These are phyloP conservation scores for Bruguiera parviflora DNA, from an alignment of 345 rosid species.

Conservation along the genomic window DNA sequence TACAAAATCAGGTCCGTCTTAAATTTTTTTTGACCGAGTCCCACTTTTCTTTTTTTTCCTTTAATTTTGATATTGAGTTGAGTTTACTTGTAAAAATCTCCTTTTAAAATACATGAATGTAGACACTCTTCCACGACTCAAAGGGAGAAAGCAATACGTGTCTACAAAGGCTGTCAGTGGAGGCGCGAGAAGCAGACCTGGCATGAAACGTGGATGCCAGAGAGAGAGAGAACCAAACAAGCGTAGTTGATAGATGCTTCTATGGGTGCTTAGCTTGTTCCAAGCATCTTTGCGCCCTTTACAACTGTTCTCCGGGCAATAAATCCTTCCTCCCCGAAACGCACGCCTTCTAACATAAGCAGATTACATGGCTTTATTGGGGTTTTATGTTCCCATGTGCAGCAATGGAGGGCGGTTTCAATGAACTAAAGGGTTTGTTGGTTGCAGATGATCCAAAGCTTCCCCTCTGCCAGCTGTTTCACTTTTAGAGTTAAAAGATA, in stretches of 20 bases:
- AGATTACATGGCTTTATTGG: too few species aligned
- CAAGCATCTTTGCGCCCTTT: background rate
- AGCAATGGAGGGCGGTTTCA: background rate
- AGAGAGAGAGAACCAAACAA: conserved; percentile 22
- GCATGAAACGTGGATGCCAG: conserved; percentile 22
- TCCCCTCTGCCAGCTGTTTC: conserved; percentile 9
- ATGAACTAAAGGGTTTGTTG: background rate
- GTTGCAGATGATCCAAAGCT: conserved; percentile 12
- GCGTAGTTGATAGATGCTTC: conserved; percentile 9
- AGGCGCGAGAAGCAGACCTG: conserved; percentile 1
- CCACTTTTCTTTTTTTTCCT: too few species aligned
- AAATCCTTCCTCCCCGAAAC: too few species aligned
- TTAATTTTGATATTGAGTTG: too few species aligned
- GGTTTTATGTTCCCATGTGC: background rate
- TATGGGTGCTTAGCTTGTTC: background rate
- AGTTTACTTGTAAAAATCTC: too few species aligned
- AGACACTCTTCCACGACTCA: background rate
- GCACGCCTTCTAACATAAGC: too few species aligned
- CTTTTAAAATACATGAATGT: too few species aligned
- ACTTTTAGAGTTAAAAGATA: background rate
- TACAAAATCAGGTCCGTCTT: too few species aligned
- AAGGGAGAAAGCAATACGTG: background rate
- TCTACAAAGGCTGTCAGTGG: conserved; percentile 3
- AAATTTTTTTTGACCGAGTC: too few species aligned
- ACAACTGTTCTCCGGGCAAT: background rate